phyloP scores from a whole-genome alignment of 768 basidiomycete genomes.

The Tremella yokohamensis region DNA sequence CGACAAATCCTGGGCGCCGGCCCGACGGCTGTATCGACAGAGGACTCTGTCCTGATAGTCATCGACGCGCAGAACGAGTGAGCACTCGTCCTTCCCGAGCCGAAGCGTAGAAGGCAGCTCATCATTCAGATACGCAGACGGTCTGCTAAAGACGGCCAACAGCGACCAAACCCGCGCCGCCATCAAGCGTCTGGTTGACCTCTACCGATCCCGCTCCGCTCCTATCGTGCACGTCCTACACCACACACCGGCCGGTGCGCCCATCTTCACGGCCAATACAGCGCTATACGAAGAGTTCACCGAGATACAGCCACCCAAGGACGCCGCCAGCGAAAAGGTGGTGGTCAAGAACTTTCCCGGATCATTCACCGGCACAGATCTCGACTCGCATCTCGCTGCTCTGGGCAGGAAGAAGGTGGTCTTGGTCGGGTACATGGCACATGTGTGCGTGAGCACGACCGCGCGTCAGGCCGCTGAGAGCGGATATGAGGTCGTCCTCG shows the following conservation, averaged over 20 bases:
- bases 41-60: constrained; percentile 18
- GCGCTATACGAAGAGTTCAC: constrained; percentile 8
- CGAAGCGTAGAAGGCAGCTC: not conserved
- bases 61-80: constrained; percentile 28
- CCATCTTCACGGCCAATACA: constrained; percentile 17
- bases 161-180: constrained; percentile 15
- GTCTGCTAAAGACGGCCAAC: constrained; percentile 9
- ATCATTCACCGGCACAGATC: constrained; percentile 26
- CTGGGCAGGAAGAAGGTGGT: constrained; percentile 19
- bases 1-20: constrained; percentile 9
- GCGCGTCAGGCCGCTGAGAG: constrained; percentile 18
- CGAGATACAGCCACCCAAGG: constrained; percentile 12
- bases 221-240: constrained; percentile 26
- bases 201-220: constrained; percentile 9
- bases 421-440: constrained; percentile 23
- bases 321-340: constrained; percentile 12
- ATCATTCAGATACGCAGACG: constrained; percentile 18
- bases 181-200: constrained; percentile 4
- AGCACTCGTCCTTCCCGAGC: not conserved
- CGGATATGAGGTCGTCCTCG: constrained; percentile 22
- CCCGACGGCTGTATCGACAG: constrained; percentile 11
- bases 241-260: constrained; percentile 12
- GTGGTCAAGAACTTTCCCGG: constrained; percentile 20
- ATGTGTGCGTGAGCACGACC: constrained; percentile 27
- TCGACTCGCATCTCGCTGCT: constrained; percentile 6